phyloP scores from a whole-genome alignment of 805 yeast genomes.

The Candida nitratophila region DNA sequence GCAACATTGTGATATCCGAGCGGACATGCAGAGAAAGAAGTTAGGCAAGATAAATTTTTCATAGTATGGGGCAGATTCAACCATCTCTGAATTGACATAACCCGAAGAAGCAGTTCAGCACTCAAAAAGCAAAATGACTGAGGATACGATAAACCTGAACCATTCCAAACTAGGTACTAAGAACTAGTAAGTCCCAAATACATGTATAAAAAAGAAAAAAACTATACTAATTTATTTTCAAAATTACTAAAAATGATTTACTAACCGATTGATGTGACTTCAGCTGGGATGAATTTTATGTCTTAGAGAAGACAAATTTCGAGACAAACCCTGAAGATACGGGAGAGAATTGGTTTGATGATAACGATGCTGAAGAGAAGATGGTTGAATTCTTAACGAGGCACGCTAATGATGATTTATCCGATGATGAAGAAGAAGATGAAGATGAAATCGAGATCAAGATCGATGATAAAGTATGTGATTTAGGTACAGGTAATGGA shows the following conservation, averaged over 20 bases:
- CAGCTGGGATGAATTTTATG: conserved; percentile 85
- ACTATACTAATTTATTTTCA: too few relatives aligned
- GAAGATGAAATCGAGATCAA: conserved; percentile 14
- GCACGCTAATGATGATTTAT: neutral
- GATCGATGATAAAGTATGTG: conserved; percentile 43
- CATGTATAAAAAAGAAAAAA: too few relatives aligned
- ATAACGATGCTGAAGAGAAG: conserved; percentile 83
- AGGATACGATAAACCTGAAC: conserved; percentile 38
- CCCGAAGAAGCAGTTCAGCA: too few relatives aligned
- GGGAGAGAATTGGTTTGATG: conserved; percentile 97
- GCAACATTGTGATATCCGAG: too few relatives aligned
- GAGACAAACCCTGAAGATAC: conserved; percentile 70
- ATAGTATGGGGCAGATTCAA: too few relatives aligned
- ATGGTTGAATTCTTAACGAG: conserved; percentile 62
- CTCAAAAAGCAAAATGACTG: too few relatives aligned
- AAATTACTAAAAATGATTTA: too few relatives aligned
- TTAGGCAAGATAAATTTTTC: too few relatives aligned
- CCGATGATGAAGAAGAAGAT: conserved; percentile 34
- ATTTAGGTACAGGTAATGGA: conserved; percentile 96
- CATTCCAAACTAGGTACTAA: conserved; percentile 83
- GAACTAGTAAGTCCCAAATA: conserved; percentile 53
- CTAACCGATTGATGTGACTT: neutral
- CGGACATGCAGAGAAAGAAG: too few relatives aligned
- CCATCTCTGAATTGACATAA: too few relatives aligned
- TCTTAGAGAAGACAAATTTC: conserved; percentile 66